Percentiles rank a stretch among this genome's conserved stretches.
Evolutionary conservation across 2,329 filamentous ascomycete genomes (phyloP).

Genomic region (Cordyceps javanica): DNA sequence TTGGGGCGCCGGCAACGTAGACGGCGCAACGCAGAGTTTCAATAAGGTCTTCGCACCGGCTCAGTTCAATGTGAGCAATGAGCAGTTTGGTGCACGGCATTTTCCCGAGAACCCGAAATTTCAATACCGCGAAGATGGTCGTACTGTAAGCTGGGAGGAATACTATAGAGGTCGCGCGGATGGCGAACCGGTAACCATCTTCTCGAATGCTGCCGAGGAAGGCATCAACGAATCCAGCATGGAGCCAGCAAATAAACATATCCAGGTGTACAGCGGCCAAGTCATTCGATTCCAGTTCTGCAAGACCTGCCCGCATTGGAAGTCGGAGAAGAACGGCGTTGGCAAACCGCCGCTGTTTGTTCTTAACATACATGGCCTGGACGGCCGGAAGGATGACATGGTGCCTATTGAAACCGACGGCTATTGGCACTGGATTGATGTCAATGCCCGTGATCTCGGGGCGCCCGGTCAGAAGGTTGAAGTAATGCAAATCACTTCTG

Average conservation of each 20-base stretch:
- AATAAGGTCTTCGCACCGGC: slow-evolving; percentile 55
- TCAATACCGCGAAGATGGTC: slow-evolving; percentile 71
- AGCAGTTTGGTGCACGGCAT: slow-evolving; percentile 74
- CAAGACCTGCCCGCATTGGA: slow-evolving; percentile 78
- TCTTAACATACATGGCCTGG: slow-evolving; percentile 57
- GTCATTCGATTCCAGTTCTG: slow-evolving; percentile 73
- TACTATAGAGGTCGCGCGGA: slow-evolving; percentile 61
- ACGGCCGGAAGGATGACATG: slow-evolving; percentile 62
- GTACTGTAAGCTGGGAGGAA: slow-evolving; percentile 68
- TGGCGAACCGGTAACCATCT: slow-evolving; percentile 43
- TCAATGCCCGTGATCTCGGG: slow-evolving; percentile 60
- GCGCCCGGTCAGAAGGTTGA: slow-evolving; percentile 61
- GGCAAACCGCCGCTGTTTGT: slow-evolving; percentile 65
- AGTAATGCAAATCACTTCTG: slow-evolving; percentile 52
- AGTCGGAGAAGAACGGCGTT: slow-evolving; percentile 58
- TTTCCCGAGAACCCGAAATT: slow-evolving; percentile 63
- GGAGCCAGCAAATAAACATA: slow-evolving; percentile 43
- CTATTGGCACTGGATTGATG: slow-evolving; percentile 75
- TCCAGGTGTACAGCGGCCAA: slow-evolving; percentile 51
- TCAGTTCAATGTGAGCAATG: slow-evolving; percentile 58
- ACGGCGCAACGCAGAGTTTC: slow-evolving; percentile 27
- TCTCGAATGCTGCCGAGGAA: slow-evolving; percentile 38
- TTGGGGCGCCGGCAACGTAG: slow-evolving; percentile 80
- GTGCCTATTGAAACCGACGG: slow-evolving; percentile 72
- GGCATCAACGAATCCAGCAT: slow-evolving; percentile 54